Percentiles rank a stretch among this genome's conserved stretches.
Evolutionary conservation across 805 yeast species (phyloP).

Genomic region (Candida schatavii): DNA sequence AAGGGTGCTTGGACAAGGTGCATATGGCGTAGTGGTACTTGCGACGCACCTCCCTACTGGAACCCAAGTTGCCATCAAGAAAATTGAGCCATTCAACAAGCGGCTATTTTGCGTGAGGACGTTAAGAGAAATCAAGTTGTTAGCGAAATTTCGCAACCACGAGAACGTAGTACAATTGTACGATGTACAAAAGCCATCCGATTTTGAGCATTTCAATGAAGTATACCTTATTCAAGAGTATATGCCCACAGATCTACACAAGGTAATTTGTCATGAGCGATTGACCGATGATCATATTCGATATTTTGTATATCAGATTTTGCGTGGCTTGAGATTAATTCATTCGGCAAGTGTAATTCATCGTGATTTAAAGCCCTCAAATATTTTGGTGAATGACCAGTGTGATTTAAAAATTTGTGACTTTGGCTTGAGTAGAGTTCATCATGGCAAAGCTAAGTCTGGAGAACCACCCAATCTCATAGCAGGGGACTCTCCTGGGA

Average conservation of each 20-base stretch:
- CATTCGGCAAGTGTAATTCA: conserved; percentile 75
- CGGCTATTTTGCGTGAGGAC: conserved; percentile 68
- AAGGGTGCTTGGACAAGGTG: conserved; percentile 73
- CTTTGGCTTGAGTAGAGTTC: conserved; percentile 65
- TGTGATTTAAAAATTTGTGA: conserved; percentile 79
- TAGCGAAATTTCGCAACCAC: conserved; percentile 59
- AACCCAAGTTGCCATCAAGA: conserved; percentile 71
- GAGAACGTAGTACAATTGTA: conserved; percentile 67
- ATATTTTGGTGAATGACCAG: conserved; percentile 60
- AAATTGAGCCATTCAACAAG: conserved; percentile 67
- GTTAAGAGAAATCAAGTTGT: conserved; percentile 63
- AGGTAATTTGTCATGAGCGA: conserved; percentile 54
- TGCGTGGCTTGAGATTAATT: conserved; percentile 67
- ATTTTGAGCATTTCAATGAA: conserved; percentile 60
- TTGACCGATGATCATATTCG: conserved; percentile 67
- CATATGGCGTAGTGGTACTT: conserved; percentile 75
- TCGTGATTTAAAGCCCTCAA: conserved; percentile 75
- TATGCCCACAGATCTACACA: conserved; percentile 73
- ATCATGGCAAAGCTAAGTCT: conserved; percentile 34
- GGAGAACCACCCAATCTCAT: conserved; percentile 30
- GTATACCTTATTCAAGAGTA: conserved; percentile 74
- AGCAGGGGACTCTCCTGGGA: conserved; percentile 8
- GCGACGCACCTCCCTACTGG: conserved; percentile 63
- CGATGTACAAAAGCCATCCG: conserved; percentile 64
- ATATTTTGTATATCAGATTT: conserved; percentile 66